phyloP scores from a whole-genome alignment of 2,329 filamentous ascomycete species.

The Chaetomium strumarium region DNA sequence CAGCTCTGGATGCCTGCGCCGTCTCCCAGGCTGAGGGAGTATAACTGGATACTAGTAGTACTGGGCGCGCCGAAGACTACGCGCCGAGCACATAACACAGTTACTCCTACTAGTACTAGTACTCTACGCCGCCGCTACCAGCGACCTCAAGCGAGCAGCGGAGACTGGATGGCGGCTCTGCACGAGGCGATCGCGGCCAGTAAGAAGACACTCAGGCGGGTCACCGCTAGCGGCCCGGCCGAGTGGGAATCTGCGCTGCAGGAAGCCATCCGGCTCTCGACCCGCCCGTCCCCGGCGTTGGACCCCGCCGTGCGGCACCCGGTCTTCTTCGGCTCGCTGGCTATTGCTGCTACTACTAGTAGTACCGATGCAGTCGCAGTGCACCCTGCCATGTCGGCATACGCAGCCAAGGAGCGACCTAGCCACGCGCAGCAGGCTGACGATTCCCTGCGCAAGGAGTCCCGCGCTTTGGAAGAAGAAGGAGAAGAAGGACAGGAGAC shows the following conservation, averaged over 20 bases:
- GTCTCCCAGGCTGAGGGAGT: slow-evolving; percentile 4
- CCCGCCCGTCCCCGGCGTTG: slow-evolving; percentile 25
- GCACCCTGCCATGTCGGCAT: slow-evolving; percentile 25
- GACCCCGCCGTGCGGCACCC: slow-evolving; percentile 30
- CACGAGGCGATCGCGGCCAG: slow-evolving; percentile 6
- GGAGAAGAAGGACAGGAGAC: no score
- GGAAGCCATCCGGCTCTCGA: slow-evolving; percentile 31
- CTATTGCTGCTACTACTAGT: no score
- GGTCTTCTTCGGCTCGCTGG: slow-evolving; percentile 29
- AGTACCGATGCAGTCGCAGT: slow-evolving; percentile 18
- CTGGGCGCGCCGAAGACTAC: background rate
- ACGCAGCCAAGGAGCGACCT: slow-evolving; percentile 15
- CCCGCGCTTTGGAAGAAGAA: no score
- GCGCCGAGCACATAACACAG: background rate
- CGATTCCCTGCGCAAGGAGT: no score
- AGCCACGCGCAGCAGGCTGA: no score
- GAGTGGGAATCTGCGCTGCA: slow-evolving; percentile 36
- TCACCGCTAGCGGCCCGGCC: slow-evolving; percentile 24
- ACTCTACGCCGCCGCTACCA: background rate
- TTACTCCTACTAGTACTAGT: no score
- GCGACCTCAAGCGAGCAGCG: background rate
- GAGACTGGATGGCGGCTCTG: slow-evolving; percentile 10
- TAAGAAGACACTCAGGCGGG: slow-evolving; percentile 6
- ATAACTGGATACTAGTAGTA: slow-evolving; percentile 31
- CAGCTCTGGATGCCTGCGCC: slow-evolving; percentile 25